phyloP scores from a whole-genome alignment of 352 stramenopile species.

The Globisporangium parvum region DNA sequence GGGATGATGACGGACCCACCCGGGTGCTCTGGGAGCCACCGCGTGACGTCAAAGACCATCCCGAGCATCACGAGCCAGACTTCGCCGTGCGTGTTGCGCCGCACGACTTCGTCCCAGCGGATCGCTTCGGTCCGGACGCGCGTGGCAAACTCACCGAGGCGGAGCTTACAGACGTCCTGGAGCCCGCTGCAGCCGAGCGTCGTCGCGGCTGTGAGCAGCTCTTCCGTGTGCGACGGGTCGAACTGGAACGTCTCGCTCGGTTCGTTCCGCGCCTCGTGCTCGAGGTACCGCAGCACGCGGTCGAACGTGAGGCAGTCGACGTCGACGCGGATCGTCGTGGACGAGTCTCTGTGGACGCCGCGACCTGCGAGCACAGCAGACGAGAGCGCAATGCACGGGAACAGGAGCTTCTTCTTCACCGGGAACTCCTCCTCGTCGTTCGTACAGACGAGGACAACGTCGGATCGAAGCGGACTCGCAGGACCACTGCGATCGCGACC shows the following conservation, averaged over 20 bases:
- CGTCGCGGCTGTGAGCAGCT: conserved; percentile 59
- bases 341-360: conserved; percentile 67
- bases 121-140: conserved; percentile 78
- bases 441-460: conserved; percentile 74
- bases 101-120: conserved; percentile 71
- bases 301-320: conserved; percentile 89
- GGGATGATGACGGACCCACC: conserved; percentile 82
- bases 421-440: conserved; percentile 87
- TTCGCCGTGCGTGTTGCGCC: conserved; percentile 65
- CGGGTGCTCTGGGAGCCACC: conserved; percentile 85
- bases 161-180: conserved; percentile 67
- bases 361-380: conserved; percentile 69
- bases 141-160: conserved; percentile 76
- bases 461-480: conserved; percentile 31
- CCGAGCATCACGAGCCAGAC: conserved; percentile 85
- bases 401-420: conserved; percentile 84
- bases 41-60: conserved; percentile 87
- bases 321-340: conserved; percentile 55
- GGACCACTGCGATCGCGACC: conserved; percentile 11
- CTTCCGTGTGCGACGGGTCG: conserved; percentile 68
- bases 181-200: conserved; percentile 68
- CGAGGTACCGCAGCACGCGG: conserved; percentile 82
- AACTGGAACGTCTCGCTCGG: conserved; percentile 63
- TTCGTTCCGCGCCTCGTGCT: conserved; percentile 72
- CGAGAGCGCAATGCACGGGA: conserved; percentile 86